These are phyloP conservation scores for Xerocomus cyaneibrunnescens DNA, from an alignment of 1,284 basidiomycete species.

Conservation along the genomic window DNA sequence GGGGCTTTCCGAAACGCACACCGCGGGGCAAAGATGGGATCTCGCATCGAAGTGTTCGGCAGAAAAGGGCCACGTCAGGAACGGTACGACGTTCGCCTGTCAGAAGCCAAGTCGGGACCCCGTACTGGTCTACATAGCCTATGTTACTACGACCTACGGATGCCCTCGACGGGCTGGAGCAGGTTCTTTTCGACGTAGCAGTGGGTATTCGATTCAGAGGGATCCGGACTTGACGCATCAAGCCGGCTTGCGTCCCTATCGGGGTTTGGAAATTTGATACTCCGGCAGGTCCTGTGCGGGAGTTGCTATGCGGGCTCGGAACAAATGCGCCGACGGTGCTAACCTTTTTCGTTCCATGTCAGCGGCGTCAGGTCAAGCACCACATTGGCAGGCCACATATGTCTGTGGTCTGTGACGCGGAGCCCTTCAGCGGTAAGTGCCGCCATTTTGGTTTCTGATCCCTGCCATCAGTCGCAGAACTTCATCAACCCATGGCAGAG, in stretches of 20 bases:
- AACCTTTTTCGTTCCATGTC: slow-evolving; percentile 33
- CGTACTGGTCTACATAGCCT: slow-evolving; percentile 2
- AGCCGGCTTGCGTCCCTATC: slow-evolving; percentile 6
- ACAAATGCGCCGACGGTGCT: slow-evolving; percentile 12
- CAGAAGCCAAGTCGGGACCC: background rate
- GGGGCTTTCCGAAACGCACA: background rate
- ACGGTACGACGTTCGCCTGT: slow-evolving; percentile 7
- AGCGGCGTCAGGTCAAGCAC: slow-evolving; percentile 28
- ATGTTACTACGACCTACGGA: background rate
- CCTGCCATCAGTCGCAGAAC: slow-evolving; percentile 8
- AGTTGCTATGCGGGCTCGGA: slow-evolving; percentile 35
- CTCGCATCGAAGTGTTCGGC: slow-evolving; percentile 24
- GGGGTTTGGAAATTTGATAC: slow-evolving; percentile 14
- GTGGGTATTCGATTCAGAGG: too few relatives aligned
- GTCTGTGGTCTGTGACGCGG: slow-evolving; percentile 31
- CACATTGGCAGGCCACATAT: slow-evolving; percentile 26
- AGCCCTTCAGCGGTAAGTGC: slow-evolving; percentile 22
- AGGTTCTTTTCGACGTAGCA: background rate
- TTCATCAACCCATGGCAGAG: slow-evolving; percentile 21
- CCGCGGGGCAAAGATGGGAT: slow-evolving; percentile 13
- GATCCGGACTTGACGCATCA: background rate
- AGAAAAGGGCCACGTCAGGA: slow-evolving; percentile 21
- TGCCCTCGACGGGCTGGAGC: background rate
- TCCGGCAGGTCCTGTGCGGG: slow-evolving; percentile 27
- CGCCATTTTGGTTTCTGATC: slow-evolving; percentile 2